A percentile compares a stretch with the other conserved stretches of the same genome.
These are phyloP conservation scores for Strobilomyces echinocephalus DNA, from an alignment of 768 basidiomycete species.

Conservation along the genomic window DNA sequence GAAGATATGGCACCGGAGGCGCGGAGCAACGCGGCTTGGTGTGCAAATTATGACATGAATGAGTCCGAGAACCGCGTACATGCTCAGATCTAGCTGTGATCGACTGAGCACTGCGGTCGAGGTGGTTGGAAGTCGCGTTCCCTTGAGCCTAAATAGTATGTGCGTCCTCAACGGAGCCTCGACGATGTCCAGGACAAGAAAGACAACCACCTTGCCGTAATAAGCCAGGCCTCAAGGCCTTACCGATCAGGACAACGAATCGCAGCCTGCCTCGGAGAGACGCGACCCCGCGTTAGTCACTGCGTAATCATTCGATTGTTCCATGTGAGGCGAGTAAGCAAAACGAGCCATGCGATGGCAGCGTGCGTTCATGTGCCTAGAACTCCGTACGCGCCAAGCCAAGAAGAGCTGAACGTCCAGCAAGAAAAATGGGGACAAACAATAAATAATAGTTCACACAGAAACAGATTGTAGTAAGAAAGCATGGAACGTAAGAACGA, in stretches of 20 bases:
- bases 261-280: slow-evolving; percentile 7
- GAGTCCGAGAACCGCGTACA: slow-evolving; percentile 16
- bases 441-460: background rate
- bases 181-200: slow-evolving; percentile 8
- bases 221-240: slow-evolving; percentile 21
- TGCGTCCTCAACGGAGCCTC: slow-evolving; percentile 22
- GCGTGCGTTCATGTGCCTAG: slow-evolving; percentile 22
- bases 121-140: slow-evolving; percentile 12
- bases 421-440: background rate
- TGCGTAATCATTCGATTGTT: slow-evolving; percentile 12
- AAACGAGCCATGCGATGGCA: slow-evolving; percentile 14
- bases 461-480: background rate
- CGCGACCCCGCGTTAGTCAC: slow-evolving; percentile 10
- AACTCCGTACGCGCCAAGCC: background rate
- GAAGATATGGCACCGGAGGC: slow-evolving; percentile 8
- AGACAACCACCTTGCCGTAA: slow-evolving; percentile 5
- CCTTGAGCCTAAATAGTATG: slow-evolving; percentile 6
- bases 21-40: slow-evolving; percentile 9
- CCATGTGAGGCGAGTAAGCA: background rate
- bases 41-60: slow-evolving; percentile 11
- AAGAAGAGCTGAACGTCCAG: background rate
- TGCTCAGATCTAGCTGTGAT: slow-evolving; percentile 2
- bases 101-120: slow-evolving; percentile 2
- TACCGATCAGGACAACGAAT: slow-evolving; percentile 7
- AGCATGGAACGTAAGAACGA: background rate